Base-by-base conservation (phyloP, 148 eudicot genomes). In the Rheum nobile region DNA sequence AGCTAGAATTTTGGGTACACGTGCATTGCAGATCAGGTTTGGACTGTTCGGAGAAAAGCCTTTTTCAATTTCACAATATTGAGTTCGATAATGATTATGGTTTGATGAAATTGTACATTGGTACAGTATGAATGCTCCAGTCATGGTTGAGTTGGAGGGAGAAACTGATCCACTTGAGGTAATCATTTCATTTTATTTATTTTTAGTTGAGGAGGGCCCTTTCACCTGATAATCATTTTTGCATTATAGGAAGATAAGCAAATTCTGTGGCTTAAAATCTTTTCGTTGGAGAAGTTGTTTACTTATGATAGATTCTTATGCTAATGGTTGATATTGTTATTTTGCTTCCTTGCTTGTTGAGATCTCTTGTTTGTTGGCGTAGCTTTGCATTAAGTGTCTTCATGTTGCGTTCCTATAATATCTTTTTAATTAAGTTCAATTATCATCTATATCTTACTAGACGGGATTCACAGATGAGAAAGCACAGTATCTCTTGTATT, bases 111-210 rank as follows among this genome's bases (percentile, higher is more conserved):
- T 57, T 67, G 13, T 74, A 2, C 76, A 68, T 41, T 73, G 71
- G 10, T 74, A 73, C 86, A 88, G 88, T 78, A 88, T 88, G 91
- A 88, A 88, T 77, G 91, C 91, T 11, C 91, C 91, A 10, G 88
- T 88, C 71, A 88, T 88, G 88, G 91, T 88, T 63, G 91, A 85
- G 75, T 75, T 85, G 78, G 84, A 85, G 73, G 91, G 91, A 72
- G 91, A 88, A 77, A 85, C 84, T 63, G 91, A 88, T 47, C 91
- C 91, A 24, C 91, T 88, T 76, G 91, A 88, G 91, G 91, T 85
- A 67, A 46, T 28, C 39, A 19, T 77, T 50, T 39, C 5, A 0
- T 12, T 41, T 57, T 10, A 3, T 13, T 0, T 52, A 5, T 13
- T 46, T 4, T 46, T 24, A 48, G 2, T 46, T 4, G 16, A 46